Percentiles rank a stretch among this genome's conserved stretches.
Conservation (phyloP, 2,329 filamentous ascomycete species). For the Zymoseptoria tritici region DNA sequence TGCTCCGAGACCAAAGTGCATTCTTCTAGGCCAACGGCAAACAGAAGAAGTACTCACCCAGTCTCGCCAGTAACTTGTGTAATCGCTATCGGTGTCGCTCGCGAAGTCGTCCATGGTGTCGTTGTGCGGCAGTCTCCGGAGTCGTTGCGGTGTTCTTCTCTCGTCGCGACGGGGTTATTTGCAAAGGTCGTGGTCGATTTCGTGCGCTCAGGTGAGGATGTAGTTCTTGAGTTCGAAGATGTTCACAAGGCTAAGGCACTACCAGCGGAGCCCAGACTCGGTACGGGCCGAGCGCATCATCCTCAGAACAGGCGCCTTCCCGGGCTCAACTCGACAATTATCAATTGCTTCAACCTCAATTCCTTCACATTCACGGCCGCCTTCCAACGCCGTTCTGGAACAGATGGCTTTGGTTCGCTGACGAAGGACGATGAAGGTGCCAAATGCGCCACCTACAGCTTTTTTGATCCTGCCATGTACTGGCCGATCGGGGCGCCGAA, state of each 20-base stretch:
- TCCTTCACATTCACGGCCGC: background rate
- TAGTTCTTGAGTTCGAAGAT: background rate
- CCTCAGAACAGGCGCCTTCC: background rate
- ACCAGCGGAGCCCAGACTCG: background rate
- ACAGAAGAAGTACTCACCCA: slow-evolving; percentile 58
- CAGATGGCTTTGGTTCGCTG: background rate
- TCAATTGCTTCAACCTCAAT: background rate
- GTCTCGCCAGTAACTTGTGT: slow-evolving; percentile 98
- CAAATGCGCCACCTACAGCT: slow-evolving; percentile 9
- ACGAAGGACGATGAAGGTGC: slow-evolving; percentile 4
- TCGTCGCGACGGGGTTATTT: background rate
- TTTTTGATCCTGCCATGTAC: slow-evolving; percentile 58
- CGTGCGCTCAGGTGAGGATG: background rate
- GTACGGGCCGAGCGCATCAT: background rate
- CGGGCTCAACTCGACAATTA: background rate
- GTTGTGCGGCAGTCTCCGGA: background rate
- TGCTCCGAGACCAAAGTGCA: background rate
- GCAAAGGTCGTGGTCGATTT: background rate
- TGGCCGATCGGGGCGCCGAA: slow-evolving; percentile 82
- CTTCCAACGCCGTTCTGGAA: background rate
- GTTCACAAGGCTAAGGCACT: background rate
- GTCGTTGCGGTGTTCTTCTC: background rate
- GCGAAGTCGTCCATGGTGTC: slow-evolving; percentile 85
- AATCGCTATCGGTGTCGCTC: slow-evolving; percentile 96
- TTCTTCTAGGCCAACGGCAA: background rate